Evolutionary conservation across 495 filamentous ascomycete species (phyloP).

Genomic region (Friedmanniomyces simplex): DNA sequence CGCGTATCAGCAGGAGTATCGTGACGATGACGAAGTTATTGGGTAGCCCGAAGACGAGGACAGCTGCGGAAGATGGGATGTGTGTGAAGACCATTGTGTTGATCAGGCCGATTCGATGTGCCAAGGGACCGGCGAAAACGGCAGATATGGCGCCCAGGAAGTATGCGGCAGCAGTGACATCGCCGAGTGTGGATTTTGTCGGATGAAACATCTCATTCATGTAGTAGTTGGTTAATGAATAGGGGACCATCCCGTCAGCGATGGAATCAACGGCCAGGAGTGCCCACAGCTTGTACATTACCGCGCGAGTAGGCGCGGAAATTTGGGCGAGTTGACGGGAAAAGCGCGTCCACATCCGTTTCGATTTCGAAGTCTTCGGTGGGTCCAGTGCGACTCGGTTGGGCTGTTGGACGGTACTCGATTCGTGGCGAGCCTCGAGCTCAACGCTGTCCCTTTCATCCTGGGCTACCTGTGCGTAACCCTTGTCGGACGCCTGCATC

Average conservation of each 20-base stretch:
- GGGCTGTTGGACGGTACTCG: neutral
- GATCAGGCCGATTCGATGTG: conserved; percentile 66
- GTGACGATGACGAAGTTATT: conserved; percentile 48
- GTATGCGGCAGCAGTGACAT: conserved; percentile 55
- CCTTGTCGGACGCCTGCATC: conserved; percentile 14
- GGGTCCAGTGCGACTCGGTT: neutral
- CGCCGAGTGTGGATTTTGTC: conserved; percentile 57
- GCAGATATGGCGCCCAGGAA: conserved; percentile 58
- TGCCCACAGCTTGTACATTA: conserved; percentile 45
- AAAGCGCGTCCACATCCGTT: neutral
- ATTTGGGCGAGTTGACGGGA: conserved; percentile 11
- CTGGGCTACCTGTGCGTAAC: conserved; percentile 14
- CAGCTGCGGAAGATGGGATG: conserved; percentile 62
- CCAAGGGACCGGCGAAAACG: conserved; percentile 62
- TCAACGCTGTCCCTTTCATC: conserved; percentile 8
- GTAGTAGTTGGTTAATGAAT: conserved; percentile 39
- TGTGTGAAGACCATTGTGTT: conserved; percentile 86
- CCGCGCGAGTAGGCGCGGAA: conserved; percentile 10
- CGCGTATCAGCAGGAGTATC: conserved; percentile 50
- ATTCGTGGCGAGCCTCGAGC: neutral
- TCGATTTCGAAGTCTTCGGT: neutral
- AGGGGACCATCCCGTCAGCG: conserved; percentile 64
- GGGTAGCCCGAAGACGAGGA: conserved; percentile 58
- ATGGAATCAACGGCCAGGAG: conserved; percentile 70
- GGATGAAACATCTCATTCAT: conserved; percentile 66